Conservation (phyloP, 768 basidiomycete genomes). For the Serendipita sp. region DNA sequence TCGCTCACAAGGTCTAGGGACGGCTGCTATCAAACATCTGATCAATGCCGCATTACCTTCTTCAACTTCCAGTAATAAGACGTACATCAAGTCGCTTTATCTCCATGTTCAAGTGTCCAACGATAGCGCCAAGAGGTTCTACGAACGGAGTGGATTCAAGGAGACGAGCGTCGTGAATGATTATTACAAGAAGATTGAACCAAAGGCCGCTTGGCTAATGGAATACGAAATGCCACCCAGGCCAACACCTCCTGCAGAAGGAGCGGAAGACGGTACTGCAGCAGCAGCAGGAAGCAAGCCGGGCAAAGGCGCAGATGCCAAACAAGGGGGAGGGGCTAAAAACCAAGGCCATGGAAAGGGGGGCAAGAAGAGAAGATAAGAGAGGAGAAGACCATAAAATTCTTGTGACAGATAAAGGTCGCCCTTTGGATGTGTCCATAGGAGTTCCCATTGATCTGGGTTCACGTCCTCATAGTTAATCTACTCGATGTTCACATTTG, state of each 20-base stretch:
- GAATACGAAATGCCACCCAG: conserved; percentile 25
- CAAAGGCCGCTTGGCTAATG: conserved; percentile 75
- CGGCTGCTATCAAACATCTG: conserved; percentile 51
- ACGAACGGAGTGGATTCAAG: conserved; percentile 67
- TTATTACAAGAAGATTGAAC: conserved; percentile 83
- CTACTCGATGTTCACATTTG: not conserved
- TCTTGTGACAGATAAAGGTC: too few relatives aligned
- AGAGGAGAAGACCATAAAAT: too few relatives aligned
- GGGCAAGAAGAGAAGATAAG: not conserved
- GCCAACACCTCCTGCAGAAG: conserved; percentile 7
- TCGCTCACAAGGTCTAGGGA: conserved; percentile 61
- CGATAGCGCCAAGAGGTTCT: conserved; percentile 58
- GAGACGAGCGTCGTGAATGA: conserved; percentile 47
- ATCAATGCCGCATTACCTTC: conserved; percentile 44
- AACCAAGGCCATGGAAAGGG: not conserved
- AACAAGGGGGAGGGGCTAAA: not conserved
- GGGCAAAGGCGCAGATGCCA: not conserved
- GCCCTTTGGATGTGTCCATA: not conserved
- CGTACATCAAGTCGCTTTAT: conserved; percentile 50
- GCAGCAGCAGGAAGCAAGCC: not conserved
- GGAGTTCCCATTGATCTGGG: not conserved
- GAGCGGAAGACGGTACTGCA: not conserved
- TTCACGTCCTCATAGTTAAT: not conserved
- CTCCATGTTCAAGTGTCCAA: conserved; percentile 84
- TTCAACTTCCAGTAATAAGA: conserved; percentile 35